phyloP scores from a whole-genome alignment of 1,284 basidiomycete genomes.

The Pseudozyma hubeiensis region DNA sequence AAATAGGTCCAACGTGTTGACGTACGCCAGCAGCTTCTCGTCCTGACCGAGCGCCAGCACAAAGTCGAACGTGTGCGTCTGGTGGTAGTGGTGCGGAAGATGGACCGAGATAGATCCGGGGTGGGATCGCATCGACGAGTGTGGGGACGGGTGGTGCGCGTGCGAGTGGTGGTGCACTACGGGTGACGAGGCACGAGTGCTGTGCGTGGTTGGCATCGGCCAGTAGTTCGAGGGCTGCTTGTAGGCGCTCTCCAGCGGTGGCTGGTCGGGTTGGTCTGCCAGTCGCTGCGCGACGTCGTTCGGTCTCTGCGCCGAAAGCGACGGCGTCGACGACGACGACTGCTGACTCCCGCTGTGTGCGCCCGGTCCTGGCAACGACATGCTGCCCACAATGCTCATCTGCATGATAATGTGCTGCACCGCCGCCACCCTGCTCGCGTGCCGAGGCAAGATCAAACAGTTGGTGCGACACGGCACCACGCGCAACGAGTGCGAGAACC shows the following conservation, averaged over 20 bases:
- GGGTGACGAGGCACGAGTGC: constrained; percentile 30
- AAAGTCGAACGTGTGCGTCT: constrained; percentile 63
- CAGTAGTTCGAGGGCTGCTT: constrained; percentile 61
- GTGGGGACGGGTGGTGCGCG: constrained; percentile 9
- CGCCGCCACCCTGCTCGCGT: constrained; percentile 82
- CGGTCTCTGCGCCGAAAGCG: constrained; percentile 24
- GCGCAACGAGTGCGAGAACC: constrained; percentile 65
- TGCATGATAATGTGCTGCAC: constrained; percentile 71
- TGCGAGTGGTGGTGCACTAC: constrained; percentile 20
- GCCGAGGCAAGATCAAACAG: constrained; percentile 83
- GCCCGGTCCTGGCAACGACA: constrained; percentile 9
- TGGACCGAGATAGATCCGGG: constrained; percentile 37
- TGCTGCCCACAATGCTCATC: constrained; percentile 44
- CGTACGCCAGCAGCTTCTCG: constrained; percentile 62
- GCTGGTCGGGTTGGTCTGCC: constrained; percentile 40
- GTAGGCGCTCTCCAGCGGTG: constrained; percentile 49
- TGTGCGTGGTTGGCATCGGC: constrained; percentile 39
- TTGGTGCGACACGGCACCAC: constrained; percentile 58
- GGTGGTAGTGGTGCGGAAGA: constrained; percentile 42
- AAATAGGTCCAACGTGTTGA: constrained; percentile 65
- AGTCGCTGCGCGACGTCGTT: constrained; percentile 38
- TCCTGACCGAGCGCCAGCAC: constrained; percentile 64
- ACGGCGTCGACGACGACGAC: constrained; percentile 30
- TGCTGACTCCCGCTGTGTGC: constrained; percentile 16
- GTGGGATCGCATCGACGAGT: constrained; percentile 24